These are phyloP conservation scores for Moesziomyces sp. DNA, from an alignment of 1,284 basidiomycete genomes.

Conservation along the genomic window DNA sequence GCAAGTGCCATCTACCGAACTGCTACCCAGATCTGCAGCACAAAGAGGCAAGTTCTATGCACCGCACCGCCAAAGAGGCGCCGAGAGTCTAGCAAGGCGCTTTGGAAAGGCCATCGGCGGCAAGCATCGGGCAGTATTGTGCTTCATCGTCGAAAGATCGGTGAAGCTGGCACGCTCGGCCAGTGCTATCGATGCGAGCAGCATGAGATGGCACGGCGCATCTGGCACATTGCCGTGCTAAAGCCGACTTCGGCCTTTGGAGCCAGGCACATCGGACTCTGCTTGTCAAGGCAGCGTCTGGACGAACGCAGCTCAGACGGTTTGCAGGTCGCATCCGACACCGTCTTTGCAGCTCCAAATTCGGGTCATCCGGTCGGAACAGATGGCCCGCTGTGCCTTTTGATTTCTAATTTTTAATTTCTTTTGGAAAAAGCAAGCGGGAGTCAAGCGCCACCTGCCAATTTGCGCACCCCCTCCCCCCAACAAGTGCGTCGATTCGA, in stretches of 20 bases:
- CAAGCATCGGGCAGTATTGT: too few species aligned
- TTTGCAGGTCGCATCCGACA: background rate
- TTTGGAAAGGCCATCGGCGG: too few species aligned
- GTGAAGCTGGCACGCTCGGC: background rate
- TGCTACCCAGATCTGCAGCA: too few species aligned
- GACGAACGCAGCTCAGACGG: too few species aligned
- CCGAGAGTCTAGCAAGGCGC: too few species aligned
- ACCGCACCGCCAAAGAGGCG: too few species aligned
- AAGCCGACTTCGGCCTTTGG: background rate
- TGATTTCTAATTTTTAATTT: background rate
- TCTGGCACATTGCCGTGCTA: background rate
- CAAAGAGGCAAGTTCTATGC: too few species aligned
- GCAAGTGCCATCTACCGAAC: too few species aligned
- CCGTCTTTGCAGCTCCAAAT: too few species aligned
- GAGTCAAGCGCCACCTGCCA: slow-evolving; percentile 6
- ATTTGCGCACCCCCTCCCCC: slow-evolving; percentile 2
- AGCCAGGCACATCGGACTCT: background rate
- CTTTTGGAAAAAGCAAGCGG: background rate
- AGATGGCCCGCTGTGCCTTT: background rate
- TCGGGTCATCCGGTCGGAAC: background rate
- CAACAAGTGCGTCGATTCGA: slow-evolving; percentile 8
- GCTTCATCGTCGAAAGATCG: background rate
- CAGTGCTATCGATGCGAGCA: background rate
- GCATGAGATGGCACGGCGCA: background rate
- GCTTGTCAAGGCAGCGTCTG: background rate